These are phyloP conservation scores for Orobanche coerulescens DNA, from an alignment of 257 asterid species.

Conservation along the genomic window DNA sequence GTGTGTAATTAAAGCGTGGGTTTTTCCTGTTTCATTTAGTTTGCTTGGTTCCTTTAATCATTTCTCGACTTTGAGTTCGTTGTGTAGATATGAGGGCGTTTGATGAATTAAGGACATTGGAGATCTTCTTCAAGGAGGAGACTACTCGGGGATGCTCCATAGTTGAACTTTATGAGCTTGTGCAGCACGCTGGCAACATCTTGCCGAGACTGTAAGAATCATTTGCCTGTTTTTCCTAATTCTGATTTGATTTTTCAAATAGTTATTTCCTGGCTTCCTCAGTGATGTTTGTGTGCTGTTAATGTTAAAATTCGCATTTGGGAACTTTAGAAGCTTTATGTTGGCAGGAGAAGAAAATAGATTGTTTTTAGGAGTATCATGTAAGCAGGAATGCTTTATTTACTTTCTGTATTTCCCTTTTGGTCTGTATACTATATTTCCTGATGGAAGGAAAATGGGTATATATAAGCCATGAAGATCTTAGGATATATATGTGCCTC, in stretches of 20 bases:
- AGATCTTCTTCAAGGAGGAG: constrained; percentile 87
- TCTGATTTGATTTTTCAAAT: neutral
- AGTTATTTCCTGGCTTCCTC: neutral
- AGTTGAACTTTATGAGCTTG: constrained; percentile 94
- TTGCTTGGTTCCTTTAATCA: neutral
- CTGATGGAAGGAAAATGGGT: neutral
- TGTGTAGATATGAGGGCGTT: constrained; percentile 92
- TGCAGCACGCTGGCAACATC: constrained; percentile 98
- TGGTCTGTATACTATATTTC: neutral
- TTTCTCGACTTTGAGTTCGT: constrained; percentile 15
- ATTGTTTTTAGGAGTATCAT: constrained; percentile 1
- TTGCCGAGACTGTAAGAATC: constrained; percentile 74
- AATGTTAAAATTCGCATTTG: constrained; percentile 6
- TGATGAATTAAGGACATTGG: constrained; percentile 94
- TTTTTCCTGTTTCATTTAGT: constrained; percentile 8
- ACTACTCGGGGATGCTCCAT: constrained; percentile 83
- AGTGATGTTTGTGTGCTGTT: neutral
- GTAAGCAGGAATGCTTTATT: constrained; percentile 14
- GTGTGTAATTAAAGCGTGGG: constrained; percentile 36
- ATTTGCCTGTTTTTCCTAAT: neutral
- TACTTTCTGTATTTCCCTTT: constrained; percentile 5
- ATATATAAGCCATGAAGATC: neutral
- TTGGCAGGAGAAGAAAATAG: neutral
- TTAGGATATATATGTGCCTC: neutral
- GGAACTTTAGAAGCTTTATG: constrained; percentile 14